phyloP scores from a whole-genome alignment of 768 basidiomycete genomes.

The Tulasnella sp. region DNA sequence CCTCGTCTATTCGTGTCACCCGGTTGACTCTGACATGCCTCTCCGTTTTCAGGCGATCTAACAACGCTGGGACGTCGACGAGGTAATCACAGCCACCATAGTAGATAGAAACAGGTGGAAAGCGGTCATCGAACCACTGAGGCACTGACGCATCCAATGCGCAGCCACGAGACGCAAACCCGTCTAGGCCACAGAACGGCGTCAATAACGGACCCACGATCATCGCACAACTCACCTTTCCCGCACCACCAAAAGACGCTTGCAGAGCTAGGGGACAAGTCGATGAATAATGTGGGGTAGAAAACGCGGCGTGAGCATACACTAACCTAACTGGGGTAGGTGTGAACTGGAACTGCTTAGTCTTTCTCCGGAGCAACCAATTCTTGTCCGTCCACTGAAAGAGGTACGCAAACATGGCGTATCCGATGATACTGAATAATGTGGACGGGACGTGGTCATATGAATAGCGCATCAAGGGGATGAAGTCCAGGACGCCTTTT shows the following conservation, averaged over 20 bases:
- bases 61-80: constrained; percentile 33
- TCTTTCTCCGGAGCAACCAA: constrained; percentile 36
- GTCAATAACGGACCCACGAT: no score
- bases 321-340: constrained; percentile 35
- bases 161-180: constrained; percentile 33
- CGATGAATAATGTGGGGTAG: constrained; percentile 1
- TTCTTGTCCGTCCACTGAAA: constrained; percentile 39
- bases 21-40: constrained; percentile 32
- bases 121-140: constrained; percentile 34
- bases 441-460: constrained; percentile 34
- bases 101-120: constrained; percentile 35
- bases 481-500: constrained; percentile 36
- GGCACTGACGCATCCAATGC: constrained; percentile 23
- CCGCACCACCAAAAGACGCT: constrained; percentile 18
- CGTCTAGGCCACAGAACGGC: constrained; percentile 19
- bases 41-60: constrained; percentile 34
- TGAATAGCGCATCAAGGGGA: constrained; percentile 37
- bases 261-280: constrained; percentile 5
- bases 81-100: constrained; percentile 35
- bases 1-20: constrained; percentile 31
- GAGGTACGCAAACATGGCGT: constrained; percentile 38
- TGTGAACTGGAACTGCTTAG: constrained; percentile 41
- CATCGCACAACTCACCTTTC: neutral
- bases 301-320: constrained; percentile 30
- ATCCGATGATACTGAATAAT: constrained; percentile 32